A percentile compares a stretch with the other conserved stretches of the same genome.
Conservation (phyloP, 2,329 filamentous ascomycete genomes). For the Nigrospora sphaerica region DNA sequence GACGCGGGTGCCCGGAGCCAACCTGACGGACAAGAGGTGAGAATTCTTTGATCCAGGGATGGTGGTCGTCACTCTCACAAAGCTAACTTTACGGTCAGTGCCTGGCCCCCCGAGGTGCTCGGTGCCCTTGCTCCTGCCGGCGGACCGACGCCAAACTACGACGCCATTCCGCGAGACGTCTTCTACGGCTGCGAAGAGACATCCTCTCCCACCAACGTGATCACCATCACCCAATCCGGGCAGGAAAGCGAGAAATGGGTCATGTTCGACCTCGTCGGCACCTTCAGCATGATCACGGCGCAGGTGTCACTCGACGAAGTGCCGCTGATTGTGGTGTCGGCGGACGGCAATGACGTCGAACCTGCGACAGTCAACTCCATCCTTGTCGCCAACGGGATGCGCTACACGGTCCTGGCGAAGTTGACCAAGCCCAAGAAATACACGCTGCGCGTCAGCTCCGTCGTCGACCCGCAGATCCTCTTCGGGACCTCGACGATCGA, state of each 20-base stretch:
- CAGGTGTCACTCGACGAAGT: conserved; percentile 45
- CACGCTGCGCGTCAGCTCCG: conserved; percentile 45
- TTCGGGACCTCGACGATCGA: conserved; percentile 44
- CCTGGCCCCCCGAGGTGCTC: conserved; percentile 31
- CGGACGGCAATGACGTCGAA: conserved; percentile 47
- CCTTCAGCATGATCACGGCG: conserved; percentile 37
- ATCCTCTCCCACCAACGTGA: conserved; percentile 32
- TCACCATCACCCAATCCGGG: conserved; percentile 25
- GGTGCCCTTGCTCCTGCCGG: conserved; percentile 19
- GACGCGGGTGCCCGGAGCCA: conserved; percentile 19
- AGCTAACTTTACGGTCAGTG: background rate
- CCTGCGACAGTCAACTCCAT: conserved; percentile 42
- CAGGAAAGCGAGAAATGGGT: conserved; percentile 32
- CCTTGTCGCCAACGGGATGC: conserved; percentile 41
- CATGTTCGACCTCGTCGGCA: conserved; percentile 48
- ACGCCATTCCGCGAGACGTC: conserved; percentile 31
- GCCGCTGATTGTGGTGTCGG: conserved; percentile 44
- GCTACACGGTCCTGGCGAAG: conserved; percentile 43
- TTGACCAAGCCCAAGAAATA: conserved; percentile 41
- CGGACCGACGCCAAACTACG: conserved; percentile 19
- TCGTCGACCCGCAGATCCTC: conserved; percentile 45
- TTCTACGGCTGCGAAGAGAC: conserved; percentile 41
- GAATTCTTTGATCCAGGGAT: background rate
- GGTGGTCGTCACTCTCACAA: background rate
- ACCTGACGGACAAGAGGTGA: conserved; percentile 35